Conservation (phyloP, 1,284 basidiomycete genomes). For the Cryptococcus sp. region DNA sequence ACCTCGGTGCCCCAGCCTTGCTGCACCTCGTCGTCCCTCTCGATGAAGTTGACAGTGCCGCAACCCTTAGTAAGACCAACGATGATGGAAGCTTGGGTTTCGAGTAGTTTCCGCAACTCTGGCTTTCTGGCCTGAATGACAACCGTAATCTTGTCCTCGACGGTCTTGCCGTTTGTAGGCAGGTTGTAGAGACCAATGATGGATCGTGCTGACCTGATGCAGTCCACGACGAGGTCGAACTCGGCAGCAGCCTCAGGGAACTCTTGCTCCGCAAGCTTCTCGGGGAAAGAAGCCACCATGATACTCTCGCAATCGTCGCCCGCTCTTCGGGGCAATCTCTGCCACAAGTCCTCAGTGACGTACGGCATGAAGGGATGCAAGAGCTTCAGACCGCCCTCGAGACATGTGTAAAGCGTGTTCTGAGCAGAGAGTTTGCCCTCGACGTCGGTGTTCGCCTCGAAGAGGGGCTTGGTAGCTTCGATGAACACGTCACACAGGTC, state of each 20-base stretch:
- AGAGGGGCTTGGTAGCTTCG: conserved; percentile 97
- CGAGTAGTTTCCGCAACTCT: conserved; percentile 67
- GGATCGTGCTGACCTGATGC: conserved; percentile 77
- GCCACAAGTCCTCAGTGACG: conserved; percentile 99
- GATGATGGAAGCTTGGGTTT: conserved; percentile 73
- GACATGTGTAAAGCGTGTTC: conserved; percentile 92
- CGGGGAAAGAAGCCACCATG: conserved; percentile 84
- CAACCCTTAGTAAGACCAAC: conserved; percentile 86
- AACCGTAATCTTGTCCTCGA: conserved; percentile 62
- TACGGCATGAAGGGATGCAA: conserved; percentile 99
- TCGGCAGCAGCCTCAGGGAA: conserved; percentile 75
- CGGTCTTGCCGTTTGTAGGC: conserved; percentile 67
- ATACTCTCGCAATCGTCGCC: conserved; percentile 83
- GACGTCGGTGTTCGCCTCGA: conserved; percentile 69
- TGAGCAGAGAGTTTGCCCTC: conserved; percentile 78
- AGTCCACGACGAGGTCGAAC: conserved; percentile 84
- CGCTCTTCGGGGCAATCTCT: conserved; percentile 82
- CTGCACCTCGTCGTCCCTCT: conserved; percentile 65
- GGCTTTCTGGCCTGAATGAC: conserved; percentile 73
- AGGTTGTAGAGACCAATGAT: conserved; percentile 89
- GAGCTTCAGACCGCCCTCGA: conserved; percentile 85
- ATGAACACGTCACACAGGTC: conserved; percentile 99
- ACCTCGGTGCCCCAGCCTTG: conserved; percentile 83
- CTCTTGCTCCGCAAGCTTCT: conserved; percentile 60
- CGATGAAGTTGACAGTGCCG: conserved; percentile 68